Evolutionary conservation across 805 yeast species (phyloP), one percentile per base, ranked within the genome.

Genomic region (Yamadazyma laniorum): DNA sequence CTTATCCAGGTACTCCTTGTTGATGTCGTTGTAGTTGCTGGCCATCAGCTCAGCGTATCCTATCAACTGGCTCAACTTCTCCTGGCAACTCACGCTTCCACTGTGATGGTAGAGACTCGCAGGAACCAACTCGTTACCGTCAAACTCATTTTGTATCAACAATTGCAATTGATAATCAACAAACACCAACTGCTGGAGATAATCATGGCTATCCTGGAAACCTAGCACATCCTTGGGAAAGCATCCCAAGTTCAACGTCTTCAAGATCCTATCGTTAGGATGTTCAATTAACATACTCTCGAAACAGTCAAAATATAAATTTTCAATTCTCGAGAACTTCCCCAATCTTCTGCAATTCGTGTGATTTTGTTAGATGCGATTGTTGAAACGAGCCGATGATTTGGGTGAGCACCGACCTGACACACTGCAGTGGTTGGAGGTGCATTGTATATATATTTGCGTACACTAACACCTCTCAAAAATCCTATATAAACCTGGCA

Each of bases 401-500:
- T n/a, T n/a, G n/a, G n/a, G n/a, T n/a, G n/a, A n/a, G n/a, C n/a
- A n/a, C n/a, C n/a, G n/a, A n/a, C n/a, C n/a, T n/a, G n/a, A n/a
- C n/a, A n/a, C n/a, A n/a, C n/a, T n/a, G n/a, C n/a, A n/a, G n/a
- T n/a, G n/a, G n/a, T n/a, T n/a, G n/a, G n/a, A n/a, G n/a, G n/a
- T n/a, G n/a, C n/a, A n/a, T n/a, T n/a, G n/a, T n/a, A n/a, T n/a
- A n/a, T n/a, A 15, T 18, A 25, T n/a, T 4, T 18, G 29, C 11
- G 19, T 13, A n/a, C 21, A 6, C 58, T 51, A 85, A 52, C 99
- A 93, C 56, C 99, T 72, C 64, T 93, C 99, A 67, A 93, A 93
- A 4, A 95, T 95, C 51, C 73, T 77, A 60, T 93, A 93, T 40
- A 93, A 65, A 0, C 95, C 95, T 2, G 98, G 98, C 21, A 93